Base-by-base conservation (phyloP, 2,329 filamentous ascomycete genomes). In the Thelonectria discophora region DNA sequence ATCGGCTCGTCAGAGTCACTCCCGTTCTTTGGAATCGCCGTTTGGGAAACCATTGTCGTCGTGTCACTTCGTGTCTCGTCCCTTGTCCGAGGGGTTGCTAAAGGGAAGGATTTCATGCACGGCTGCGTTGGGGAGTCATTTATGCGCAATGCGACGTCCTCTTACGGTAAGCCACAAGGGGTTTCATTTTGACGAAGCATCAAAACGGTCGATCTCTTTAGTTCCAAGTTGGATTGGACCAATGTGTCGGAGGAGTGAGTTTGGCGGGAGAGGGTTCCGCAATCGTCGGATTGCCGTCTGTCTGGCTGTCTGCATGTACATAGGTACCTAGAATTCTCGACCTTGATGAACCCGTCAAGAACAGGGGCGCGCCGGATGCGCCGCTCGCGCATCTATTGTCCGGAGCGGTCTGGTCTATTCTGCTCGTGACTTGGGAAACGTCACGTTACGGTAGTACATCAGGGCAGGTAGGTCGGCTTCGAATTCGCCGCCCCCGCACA, bases 41-140 rank as follows among this genome's bases (percentile, higher is more conserved):
- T n/a, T 43, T 43, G 40, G 21, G 45, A 24, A 24, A 21, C 13
- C 45, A 45, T 40, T n/a, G 37, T 47, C 42, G 49, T 42, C 43
- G 56, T 53, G 49, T 56, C 58, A 55, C 39, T 30, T 52, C 13
- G n/a, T 56, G 58, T 61, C 53, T 61, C 53, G 47, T 55, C 18
- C 54, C 15, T 37, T 34, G 46, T 46, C 18, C 15, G 15, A 15
- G 34, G 42, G 48, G 12, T 49, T 30, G 5, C 18, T 11, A 30
- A 43, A n/a, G 8, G 7, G 27, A 61, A n/a, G 9, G 27, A 8
- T 57, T 61, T 61, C 58, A 61, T 61, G 58, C 58, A 27, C 30
- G 45, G 55, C 17, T 37, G 37, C 30, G 47, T 56, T 61, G 27
- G 49, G n/a, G 47, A 47, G 34, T 15, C 37, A 43, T 37, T 56